Evolutionary conservation across 768 basidiomycete genomes (phyloP), one percentile per base, ranked within the genome.

Genomic region (Amanita brunnescens): DNA sequence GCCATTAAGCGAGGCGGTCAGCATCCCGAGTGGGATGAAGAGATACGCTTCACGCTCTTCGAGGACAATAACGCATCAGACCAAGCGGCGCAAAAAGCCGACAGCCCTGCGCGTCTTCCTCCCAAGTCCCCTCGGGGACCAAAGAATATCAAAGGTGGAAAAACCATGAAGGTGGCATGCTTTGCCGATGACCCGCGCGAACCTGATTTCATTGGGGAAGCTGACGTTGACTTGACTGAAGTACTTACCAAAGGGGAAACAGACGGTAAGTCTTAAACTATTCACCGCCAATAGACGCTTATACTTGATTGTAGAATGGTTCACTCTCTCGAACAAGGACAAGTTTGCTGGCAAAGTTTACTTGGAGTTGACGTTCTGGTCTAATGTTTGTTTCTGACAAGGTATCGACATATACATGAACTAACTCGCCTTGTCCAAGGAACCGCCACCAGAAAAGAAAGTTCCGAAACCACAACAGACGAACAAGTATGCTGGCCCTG

Each of bases 1-100:
- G 83, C 91, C n/a, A 86, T 97, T 65, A 94, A 90, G 64, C 85
- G 91, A 26, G 96, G 96, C 45, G 96, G 96, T 14, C 96, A 99
- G 65, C 93, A 96, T 66, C 96, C 96, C 5, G 92, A 92, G 69
- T 99, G 96, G 94, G 96, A 99, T 63, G 93, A 96, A 60, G 96
- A 99, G 69, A 74, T 98, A 61, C 85, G 96, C 38, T 98, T 97
- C 67, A 83, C 85, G 21, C 72, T 99, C 40, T 79, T 75, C 56
- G 94, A 97, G 62, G 91, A 91, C 56, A 67, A 71, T 29, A 74
- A 76, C 57, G 70, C 73, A n/a, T 66, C 73, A 37, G 70, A 74
- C 33, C 68, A 72, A 55, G 69, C 69, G 47, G 67, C 67, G 7
- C 58, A 59, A 42, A 67, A 59, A 21, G 67, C 74, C 50, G 69